Evolutionary conservation across 495 filamentous ascomycete species (phyloP).

Genomic region (Aspergillus leporis): DNA sequence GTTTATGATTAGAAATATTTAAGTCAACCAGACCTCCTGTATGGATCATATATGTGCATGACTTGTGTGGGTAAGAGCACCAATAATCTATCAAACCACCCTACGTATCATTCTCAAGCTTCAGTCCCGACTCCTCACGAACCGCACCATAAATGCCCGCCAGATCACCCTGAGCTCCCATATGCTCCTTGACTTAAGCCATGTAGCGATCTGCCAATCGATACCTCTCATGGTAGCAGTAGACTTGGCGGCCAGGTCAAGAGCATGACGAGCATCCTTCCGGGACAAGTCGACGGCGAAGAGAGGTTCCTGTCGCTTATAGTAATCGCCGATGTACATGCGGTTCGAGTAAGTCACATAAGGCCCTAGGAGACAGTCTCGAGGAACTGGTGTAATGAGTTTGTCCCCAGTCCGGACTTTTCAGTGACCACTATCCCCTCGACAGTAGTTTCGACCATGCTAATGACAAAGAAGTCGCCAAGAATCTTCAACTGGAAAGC

Average conservation of each 20-base stretch:
- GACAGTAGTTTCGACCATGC: constrained; percentile 68
- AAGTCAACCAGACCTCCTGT: no score
- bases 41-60: no score
- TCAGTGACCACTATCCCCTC: constrained; percentile 73
- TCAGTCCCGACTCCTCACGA: constrained; percentile 59
- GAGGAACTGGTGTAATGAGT: constrained; percentile 62
- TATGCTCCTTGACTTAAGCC: no score
- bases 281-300: constrained; percentile 72
- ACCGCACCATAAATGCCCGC: constrained; percentile 73
- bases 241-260: constrained; percentile 55
- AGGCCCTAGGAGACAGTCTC: constrained; percentile 52
- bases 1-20: no score
- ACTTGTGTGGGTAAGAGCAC: no score
- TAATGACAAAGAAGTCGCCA: constrained; percentile 75
- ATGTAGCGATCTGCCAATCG: constrained; percentile 63
- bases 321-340: constrained; percentile 68
- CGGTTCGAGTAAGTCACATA: constrained; percentile 61
- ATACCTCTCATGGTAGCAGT: constrained; percentile 59
- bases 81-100: no score
- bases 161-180: constrained; percentile 70
- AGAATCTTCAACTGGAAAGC: constrained; percentile 60
- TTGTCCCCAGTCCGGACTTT: constrained; percentile 67
- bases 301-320: constrained; percentile 60
- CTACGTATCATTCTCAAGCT: constrained; percentile 52
- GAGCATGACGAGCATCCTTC: constrained; percentile 74